phyloP scores from a whole-genome alignment of 148 eudicot species.

The Vaccinium darrowii region DNA sequence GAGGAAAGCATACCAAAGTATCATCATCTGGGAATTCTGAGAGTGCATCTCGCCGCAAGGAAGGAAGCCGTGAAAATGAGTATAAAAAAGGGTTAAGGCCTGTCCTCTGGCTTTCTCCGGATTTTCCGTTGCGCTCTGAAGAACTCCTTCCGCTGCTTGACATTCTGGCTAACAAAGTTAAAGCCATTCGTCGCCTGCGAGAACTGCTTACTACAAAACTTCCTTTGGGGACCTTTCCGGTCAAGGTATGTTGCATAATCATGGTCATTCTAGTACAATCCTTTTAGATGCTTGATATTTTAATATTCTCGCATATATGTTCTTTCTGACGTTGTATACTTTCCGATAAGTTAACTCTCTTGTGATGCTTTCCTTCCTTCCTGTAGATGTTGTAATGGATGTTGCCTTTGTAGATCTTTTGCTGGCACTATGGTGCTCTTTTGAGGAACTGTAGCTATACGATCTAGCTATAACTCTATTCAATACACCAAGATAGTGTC shows the following conservation, averaged over 20 bases:
- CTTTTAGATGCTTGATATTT: slow-evolving; percentile 5
- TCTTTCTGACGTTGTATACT: not conserved
- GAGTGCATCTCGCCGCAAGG: slow-evolving; percentile 33
- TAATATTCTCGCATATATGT: not conserved
- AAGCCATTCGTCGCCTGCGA: slow-evolving; percentile 83
- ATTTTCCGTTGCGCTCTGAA: slow-evolving; percentile 67
- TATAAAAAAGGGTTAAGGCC: slow-evolving; percentile 92
- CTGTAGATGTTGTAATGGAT: not conserved
- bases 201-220: slow-evolving; percentile 88
- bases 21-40: slow-evolving; percentile 38
- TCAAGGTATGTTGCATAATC: slow-evolving; percentile 48
- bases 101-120: slow-evolving; percentile 71
- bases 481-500: not conserved
- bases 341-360: not conserved
- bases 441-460: not conserved
- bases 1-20: slow-evolving; percentile 47
- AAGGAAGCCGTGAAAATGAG: slow-evolving; percentile 65
- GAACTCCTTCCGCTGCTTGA: slow-evolving; percentile 89
- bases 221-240: slow-evolving; percentile 87
- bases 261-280: slow-evolving; percentile 5
- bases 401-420: not conserved
- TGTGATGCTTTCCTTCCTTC: not conserved
- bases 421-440: not conserved
- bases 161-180: slow-evolving; percentile 92
- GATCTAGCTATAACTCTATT: not conserved